Evolutionary conservation across 2,329 filamentous ascomycete species (phyloP).

Genomic region (Arthrobotrys conoides): DNA sequence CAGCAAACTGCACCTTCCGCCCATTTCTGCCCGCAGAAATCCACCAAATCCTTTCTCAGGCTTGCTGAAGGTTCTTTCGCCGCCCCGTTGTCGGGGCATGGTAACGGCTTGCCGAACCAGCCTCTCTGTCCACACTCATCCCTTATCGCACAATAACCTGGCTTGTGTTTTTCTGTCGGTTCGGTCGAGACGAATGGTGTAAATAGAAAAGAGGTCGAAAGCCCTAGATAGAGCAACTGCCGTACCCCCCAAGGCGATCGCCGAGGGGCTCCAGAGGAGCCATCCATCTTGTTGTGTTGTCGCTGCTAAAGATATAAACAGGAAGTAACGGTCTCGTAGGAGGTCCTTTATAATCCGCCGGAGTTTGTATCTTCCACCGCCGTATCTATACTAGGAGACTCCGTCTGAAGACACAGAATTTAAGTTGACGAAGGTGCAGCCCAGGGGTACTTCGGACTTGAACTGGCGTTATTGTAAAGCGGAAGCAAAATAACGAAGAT

Average conservation of each 20-base stretch:
- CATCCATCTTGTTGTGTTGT: slow-evolving; percentile 51
- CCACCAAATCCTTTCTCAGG: slow-evolving; percentile 82
- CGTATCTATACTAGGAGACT: slow-evolving; percentile 16
- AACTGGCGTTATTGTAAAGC: neutral
- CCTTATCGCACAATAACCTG: slow-evolving; percentile 64
- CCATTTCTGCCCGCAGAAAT: slow-evolving; percentile 91
- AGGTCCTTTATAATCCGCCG: neutral
- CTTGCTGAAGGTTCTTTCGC: slow-evolving; percentile 81
- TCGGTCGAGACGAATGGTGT: slow-evolving; percentile 35
- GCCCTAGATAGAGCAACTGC: slow-evolving; percentile 42
- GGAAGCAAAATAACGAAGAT: neutral
- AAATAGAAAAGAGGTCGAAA: slow-evolving; percentile 43
- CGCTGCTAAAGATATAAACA: slow-evolving; percentile 38
- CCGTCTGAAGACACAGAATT: neutral
- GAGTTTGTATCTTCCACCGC: neutral
- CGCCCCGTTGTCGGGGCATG: slow-evolving; percentile 90
- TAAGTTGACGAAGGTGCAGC: neutral
- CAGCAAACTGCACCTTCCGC: slow-evolving; percentile 87
- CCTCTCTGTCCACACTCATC: slow-evolving; percentile 85
- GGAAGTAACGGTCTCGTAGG: neutral
- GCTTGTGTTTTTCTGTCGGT: slow-evolving; percentile 63
- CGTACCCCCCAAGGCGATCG: slow-evolving; percentile 60
- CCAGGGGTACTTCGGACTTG: neutral
- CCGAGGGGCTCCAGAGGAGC: slow-evolving; percentile 50
- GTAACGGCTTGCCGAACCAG: slow-evolving; percentile 89